Evolutionary conservation across 73 alveolate species (phyloP), one percentile per base, ranked within the genome.

Genomic region (Paramecium sonneborni): DNA sequence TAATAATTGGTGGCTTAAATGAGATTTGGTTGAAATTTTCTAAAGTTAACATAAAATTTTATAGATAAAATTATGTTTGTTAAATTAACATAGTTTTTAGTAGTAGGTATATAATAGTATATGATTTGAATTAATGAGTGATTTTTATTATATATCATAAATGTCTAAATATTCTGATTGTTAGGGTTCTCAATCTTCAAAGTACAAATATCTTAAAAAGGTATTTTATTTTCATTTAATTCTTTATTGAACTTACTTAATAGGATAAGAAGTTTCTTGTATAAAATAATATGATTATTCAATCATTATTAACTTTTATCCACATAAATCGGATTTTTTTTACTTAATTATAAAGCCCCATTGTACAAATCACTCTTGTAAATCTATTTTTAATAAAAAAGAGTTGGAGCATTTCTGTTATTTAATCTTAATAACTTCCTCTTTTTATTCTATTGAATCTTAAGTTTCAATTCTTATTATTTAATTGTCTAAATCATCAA

Each of bases 331-430:
- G 93, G 93, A 58, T 82, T 67, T 23, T 87, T 87, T 69, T 69
- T 26, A 39, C 84, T 68, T 18, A 97, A 95, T 92, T 98, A 97
- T 18, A 98, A 86, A 11, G 99, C 99, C 43, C 99, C n/a, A n/a
- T 93, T 11, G 99, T 98, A 3, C 99, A 99, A 26, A 98, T 95
- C 24, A 98, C 95, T 93, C 99, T 94, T 20, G 99, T 99, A 86
- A 95, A 94, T 94, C 97, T 99, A 88, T 96, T 97, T 95, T 98
- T 98, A 44, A 99, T 98, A 94, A 98, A 88, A 96, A 92, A 98
- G 6, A 97, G 97, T 9, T n/a, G 99, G 95, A 12, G 99, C 93
- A 9, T 92, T 92, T 87, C 97, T 92, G 48, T 95, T 94, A 28
- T 70, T 94, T 39, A 92, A 93, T 48, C 92, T 62, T 55, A 89